phyloP scores from a whole-genome alignment of 2,329 filamentous ascomycete genomes.

The Talaromyces islandicus region DNA sequence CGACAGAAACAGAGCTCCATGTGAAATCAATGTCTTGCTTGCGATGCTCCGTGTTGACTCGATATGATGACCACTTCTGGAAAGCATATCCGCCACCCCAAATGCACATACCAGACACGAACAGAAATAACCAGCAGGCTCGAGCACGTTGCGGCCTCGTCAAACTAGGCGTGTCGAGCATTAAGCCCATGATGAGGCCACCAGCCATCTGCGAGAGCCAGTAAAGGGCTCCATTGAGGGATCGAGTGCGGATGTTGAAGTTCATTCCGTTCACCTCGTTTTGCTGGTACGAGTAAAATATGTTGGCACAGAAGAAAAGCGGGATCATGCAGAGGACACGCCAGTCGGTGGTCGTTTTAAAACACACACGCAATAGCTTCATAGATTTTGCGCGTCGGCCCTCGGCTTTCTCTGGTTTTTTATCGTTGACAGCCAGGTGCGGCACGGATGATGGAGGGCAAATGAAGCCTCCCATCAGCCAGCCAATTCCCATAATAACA shows the following conservation, averaged over 20 bases:
- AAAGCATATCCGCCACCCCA: conserved; percentile 61
- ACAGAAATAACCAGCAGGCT: conserved; percentile 42
- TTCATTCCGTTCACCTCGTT: conserved; percentile 47
- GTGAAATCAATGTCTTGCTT: conserved; percentile 46
- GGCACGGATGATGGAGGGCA: conserved; percentile 43
- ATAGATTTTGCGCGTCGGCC: neutral
- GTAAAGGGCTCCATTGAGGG: conserved; percentile 47
- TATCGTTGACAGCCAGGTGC: conserved; percentile 24
- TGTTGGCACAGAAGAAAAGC: conserved; percentile 50
- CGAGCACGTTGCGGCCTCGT: conserved; percentile 43
- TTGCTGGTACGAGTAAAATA: conserved; percentile 51
- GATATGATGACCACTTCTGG: conserved; percentile 51
- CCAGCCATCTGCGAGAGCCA: conserved; percentile 50
- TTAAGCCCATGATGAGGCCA: conserved; percentile 34
- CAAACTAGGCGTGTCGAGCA: conserved; percentile 37
- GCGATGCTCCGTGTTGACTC: conserved; percentile 29
- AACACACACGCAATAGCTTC: neutral
- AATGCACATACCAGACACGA: conserved; percentile 47
- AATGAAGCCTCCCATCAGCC: conserved; percentile 42
- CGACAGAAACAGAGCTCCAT: conserved; percentile 46
- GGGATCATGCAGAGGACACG: conserved; percentile 46
- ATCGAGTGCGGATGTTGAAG: conserved; percentile 49
- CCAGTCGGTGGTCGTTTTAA: conserved; percentile 27
- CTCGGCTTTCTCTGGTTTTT: neutral
- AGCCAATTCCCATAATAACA: conserved; percentile 46